phyloP scores from a whole-genome alignment of 306 rosid species.

The Fragaria vesca region DNA sequence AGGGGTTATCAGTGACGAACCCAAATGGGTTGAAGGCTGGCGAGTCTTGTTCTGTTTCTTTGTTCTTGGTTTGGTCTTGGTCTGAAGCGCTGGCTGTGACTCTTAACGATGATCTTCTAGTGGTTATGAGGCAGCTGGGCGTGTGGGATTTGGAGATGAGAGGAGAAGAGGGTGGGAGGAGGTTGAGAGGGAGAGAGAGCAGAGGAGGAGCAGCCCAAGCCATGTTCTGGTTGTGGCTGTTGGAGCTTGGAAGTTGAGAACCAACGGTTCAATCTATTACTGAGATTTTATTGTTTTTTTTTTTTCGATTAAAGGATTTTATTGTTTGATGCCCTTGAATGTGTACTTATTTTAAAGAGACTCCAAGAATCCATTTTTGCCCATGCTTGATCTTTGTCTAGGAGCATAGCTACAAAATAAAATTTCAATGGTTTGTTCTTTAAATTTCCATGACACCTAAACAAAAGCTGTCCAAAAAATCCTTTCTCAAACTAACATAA shows the following conservation, averaged over 20 bases:
- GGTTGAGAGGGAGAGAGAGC: conserved; percentile 46
- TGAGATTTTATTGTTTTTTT: background rate
- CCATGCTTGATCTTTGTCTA: too few species aligned
- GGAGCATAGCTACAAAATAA: too few species aligned
- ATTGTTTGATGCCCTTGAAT: background rate
- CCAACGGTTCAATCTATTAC: conserved; percentile 1
- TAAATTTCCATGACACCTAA: too few species aligned
- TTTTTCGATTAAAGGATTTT: too few species aligned
- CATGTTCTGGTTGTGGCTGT: conserved; percentile 32
- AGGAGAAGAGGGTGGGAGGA: conserved; percentile 27
- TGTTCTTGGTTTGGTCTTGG: conserved; percentile 34
- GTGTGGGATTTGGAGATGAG: conserved; percentile 18
- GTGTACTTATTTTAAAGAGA: background rate
- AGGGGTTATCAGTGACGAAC: conserved; percentile 91
- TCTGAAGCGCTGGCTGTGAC: conserved; percentile 57
- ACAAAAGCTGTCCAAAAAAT: too few species aligned
- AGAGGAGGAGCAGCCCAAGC: conserved; percentile 35
- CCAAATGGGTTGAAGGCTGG: conserved; percentile 88
- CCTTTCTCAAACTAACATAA: too few species aligned
- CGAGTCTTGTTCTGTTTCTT: conserved; percentile 26
- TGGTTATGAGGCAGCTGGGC: conserved; percentile 2
- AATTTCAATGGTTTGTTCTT: too few species aligned
- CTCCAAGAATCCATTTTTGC: background rate
- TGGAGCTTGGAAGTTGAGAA: conserved; percentile 13
- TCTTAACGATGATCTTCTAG: conserved; percentile 5